Evolutionary conservation across 345 rosid genomes (phyloP).

Genomic region (Aurinia saxatilis): DNA sequence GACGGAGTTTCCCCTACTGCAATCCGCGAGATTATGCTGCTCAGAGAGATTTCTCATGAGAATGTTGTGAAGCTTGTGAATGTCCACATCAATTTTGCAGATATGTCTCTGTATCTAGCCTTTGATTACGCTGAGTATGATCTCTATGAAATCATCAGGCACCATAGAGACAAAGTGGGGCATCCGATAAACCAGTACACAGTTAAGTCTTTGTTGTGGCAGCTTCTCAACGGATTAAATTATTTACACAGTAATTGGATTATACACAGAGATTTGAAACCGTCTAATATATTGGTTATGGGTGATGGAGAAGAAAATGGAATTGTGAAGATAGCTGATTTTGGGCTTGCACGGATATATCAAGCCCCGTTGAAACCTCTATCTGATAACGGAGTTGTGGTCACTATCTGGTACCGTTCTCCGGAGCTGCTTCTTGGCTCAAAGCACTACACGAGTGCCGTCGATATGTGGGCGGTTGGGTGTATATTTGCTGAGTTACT

Average conservation of each 20-base stretch:
- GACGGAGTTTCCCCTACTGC: slow-evolving; percentile 99
- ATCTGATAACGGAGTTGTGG: slow-evolving; percentile 91
- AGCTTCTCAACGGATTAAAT: slow-evolving; percentile 94
- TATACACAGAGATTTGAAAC: slow-evolving; percentile 95
- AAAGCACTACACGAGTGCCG: slow-evolving; percentile 94
- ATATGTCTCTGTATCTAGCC: slow-evolving; percentile 94
- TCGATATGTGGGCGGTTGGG: slow-evolving; percentile 99
- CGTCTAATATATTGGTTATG: slow-evolving; percentile 98
- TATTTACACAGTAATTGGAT: slow-evolving; percentile 99
- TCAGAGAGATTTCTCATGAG: slow-evolving; percentile 88
- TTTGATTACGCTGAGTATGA: slow-evolving; percentile 95
- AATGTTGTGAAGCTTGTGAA: slow-evolving; percentile 97
- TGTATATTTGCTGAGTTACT: slow-evolving; percentile 96
- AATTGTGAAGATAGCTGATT: slow-evolving; percentile 93
- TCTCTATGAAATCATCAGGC: slow-evolving; percentile 90
- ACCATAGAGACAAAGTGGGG: slow-evolving; percentile 77
- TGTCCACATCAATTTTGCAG: slow-evolving; percentile 90
- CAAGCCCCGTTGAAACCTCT: slow-evolving; percentile 89
- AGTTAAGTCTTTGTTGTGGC: slow-evolving; percentile 93
- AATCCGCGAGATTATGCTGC: slow-evolving; percentile 97
- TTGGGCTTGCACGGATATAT: slow-evolving; percentile 93
- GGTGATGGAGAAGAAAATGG: slow-evolving; percentile 98
- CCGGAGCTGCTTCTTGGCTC: slow-evolving; percentile 98
- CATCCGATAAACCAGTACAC: slow-evolving; percentile 72
- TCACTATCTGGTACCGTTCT: slow-evolving; percentile 99